Evolutionary conservation across 2,329 filamentous ascomycete genomes (phyloP).

Genomic region (Apiospora kogelbergensis): DNA sequence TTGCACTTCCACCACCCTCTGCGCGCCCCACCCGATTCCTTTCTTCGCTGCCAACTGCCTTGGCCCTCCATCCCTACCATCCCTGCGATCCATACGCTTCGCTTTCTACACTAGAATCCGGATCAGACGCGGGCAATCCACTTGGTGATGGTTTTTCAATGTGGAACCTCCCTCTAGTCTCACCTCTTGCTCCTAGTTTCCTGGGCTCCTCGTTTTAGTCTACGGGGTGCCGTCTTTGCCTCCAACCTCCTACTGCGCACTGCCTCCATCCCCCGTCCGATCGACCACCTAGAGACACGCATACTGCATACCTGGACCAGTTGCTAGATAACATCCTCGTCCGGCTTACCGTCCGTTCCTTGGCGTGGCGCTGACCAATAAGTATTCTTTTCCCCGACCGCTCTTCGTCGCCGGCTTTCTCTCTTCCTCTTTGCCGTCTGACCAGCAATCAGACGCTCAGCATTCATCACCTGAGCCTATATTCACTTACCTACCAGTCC

Average conservation of each 20-base stretch:
- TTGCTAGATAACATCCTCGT: background rate
- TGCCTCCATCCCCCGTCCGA: background rate
- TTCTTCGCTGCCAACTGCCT: background rate
- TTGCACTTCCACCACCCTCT: background rate
- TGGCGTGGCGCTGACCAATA: background rate
- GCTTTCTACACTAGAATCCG: background rate
- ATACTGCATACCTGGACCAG: background rate
- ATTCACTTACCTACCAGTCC: background rate
- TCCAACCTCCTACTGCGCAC: background rate
- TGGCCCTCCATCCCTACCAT: background rate
- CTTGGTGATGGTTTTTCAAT: conserved; percentile 3
- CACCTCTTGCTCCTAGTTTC: background rate
- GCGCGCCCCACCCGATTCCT: background rate
- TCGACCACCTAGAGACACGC: background rate
- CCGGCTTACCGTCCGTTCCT: background rate
- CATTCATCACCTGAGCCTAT: background rate
- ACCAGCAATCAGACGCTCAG: background rate
- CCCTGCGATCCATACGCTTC: background rate
- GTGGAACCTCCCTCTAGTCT: background rate
- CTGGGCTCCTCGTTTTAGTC: background rate
- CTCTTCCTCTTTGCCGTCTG: background rate
- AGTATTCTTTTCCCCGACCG: background rate
- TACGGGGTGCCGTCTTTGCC: background rate
- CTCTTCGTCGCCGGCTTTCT: background rate
- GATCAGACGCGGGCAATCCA: background rate